A percentile compares a stretch with the other conserved stretches of the same genome.
These are phyloP conservation scores for Metrosideros polymorpha DNA, from an alignment of 441 rosid species.

Conservation along the genomic window DNA sequence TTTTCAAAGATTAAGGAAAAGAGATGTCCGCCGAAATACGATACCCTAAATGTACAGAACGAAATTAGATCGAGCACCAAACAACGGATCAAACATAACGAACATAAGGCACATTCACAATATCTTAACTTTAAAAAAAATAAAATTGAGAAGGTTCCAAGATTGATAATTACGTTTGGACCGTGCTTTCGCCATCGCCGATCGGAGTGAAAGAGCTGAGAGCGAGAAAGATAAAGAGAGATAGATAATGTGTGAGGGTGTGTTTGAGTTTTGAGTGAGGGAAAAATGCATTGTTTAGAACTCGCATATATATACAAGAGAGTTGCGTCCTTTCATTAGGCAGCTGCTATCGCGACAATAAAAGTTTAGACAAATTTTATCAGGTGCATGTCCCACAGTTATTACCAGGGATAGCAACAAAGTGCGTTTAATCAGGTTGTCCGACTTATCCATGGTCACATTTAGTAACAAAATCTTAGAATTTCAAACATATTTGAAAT, in stretches of 20 bases:
- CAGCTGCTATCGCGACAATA: rapidly evolving
- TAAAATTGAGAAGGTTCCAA: neutral
- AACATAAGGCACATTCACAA: neutral
- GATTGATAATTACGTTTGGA: neutral
- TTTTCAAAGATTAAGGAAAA: neutral
- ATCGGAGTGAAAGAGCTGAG: neutral
- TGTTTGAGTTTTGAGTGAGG: neutral
- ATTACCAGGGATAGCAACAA: neutral
- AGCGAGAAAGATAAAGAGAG: too few species aligned
- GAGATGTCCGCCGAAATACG: neutral
- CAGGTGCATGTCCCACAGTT: rapidly evolving
- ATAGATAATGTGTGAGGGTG: neutral
- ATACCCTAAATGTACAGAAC: neutral
- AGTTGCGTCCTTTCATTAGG: neutral
- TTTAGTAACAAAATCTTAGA: too few species aligned
- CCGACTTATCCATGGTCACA: neutral
- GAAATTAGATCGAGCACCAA: neutral
- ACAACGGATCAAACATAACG: neutral
- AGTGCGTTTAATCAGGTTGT: neutral
- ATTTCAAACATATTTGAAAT: too few species aligned
- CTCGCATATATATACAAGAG: neutral
- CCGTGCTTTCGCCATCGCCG: neutral
- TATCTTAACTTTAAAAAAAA: neutral
- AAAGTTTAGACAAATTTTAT: neutral
- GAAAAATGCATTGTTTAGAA: neutral